Conservation (phyloP, 2,329 filamentous ascomycete species). For the Sclerotinia spermophila region DNA sequence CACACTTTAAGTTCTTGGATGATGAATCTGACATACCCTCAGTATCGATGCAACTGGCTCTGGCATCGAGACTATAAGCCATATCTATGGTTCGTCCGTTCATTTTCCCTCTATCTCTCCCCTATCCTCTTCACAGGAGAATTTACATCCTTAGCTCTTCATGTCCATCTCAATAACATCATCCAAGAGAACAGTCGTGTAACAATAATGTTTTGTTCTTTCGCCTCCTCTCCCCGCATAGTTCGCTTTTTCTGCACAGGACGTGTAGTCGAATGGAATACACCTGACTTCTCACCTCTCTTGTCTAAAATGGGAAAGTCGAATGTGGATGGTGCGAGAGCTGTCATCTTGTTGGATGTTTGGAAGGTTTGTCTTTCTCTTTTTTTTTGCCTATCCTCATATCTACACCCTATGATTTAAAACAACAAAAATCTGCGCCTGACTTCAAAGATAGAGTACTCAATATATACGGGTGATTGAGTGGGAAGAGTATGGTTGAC, state of each 20-base stretch:
- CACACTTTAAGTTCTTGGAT: neutral
- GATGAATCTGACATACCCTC: neutral
- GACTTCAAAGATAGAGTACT: neutral
- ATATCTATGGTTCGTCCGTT: slow-evolving; percentile 10
- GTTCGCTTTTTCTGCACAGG: slow-evolving; percentile 60
- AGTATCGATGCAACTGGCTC: slow-evolving; percentile 12
- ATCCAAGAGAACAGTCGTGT: slow-evolving; percentile 72
- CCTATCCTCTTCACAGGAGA: too few relatives aligned
- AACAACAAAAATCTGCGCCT: neutral
- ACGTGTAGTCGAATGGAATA: slow-evolving; percentile 57
- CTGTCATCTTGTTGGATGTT: slow-evolving; percentile 58
- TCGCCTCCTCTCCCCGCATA: slow-evolving; percentile 57
- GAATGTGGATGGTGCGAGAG: slow-evolving; percentile 49
- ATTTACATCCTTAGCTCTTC: rapidly evolving
- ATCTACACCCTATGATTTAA: neutral
- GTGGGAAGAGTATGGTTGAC: neutral
- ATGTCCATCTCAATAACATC: neutral
- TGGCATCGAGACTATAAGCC: slow-evolving; percentile 16
- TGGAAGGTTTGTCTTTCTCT: slow-evolving; percentile 37
- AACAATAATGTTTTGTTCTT: slow-evolving; percentile 71
- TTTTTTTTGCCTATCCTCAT: neutral
- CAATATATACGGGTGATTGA: neutral
- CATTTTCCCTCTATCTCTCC: neutral
- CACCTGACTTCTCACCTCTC: slow-evolving; percentile 46
- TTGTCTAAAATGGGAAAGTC: slow-evolving; percentile 44